Evolutionary conservation across 768 basidiomycete species (phyloP), one percentile per base, ranked within the genome.

Genomic region (Tricholoma saponaceum): DNA sequence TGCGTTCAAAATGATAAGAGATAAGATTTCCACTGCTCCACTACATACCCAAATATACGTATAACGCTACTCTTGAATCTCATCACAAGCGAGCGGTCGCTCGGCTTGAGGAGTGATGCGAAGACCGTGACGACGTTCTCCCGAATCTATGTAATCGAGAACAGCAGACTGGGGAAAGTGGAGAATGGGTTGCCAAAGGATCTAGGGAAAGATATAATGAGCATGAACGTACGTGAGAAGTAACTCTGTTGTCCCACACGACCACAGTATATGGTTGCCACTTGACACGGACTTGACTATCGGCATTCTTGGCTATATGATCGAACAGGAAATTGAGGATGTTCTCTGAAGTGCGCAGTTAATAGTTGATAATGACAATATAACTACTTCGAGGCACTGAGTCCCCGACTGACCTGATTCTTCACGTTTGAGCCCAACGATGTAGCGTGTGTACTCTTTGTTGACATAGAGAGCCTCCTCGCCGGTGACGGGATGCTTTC

Each of bases 391-490:
- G 50, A 53, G 53, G 43, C 28, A 16, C 6, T 49, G 3, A 43
- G 14, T 32, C 23, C 37, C 4, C 62, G 39, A 68, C 77, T 69
- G 64, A 82, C 91, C 89, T 23, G 86, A 89, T 69, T 94, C 91
- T 69, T 94, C 90, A 25, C 78, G 72, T 78, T 93, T 95, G 58
- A 93, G 76, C 22, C 89, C 92, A 25, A 92, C 83, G 59, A 95
- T 94, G 37, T 84, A 78, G 46, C 80, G 79, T 0, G 90, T 89
- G 77, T 94, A 94, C 62, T 92, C 89, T 60, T 79, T 80, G 76
- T 94, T 93, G 58, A 96, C 90, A 69, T 89, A 95, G 51, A 94
- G 76, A 0, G 90, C 89, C 70, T 95, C 92, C 62, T 90, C 85
- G 18, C 90, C 91, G 0, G 92, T 95, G 23, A 94, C 91, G 1